phyloP scores from a whole-genome alignment of 2,329 filamentous ascomycete species.

The Cladosporium phlei region DNA sequence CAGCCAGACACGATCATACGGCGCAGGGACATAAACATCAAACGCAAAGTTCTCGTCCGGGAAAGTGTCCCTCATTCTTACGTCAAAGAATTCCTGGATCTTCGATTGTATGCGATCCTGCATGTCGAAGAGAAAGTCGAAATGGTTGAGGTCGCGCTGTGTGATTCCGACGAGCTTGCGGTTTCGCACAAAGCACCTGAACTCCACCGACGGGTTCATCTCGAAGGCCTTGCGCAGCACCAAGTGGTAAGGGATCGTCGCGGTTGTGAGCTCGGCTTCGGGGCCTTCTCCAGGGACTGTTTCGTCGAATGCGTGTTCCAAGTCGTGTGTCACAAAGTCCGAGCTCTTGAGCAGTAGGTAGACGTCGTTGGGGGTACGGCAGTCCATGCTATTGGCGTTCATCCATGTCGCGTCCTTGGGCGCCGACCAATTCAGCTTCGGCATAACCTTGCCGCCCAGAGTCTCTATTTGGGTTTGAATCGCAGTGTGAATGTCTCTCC shows the following conservation, averaged over 20 bases:
- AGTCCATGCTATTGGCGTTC: constrained; percentile 82
- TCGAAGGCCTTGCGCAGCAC: constrained; percentile 79
- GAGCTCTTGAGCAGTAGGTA: constrained; percentile 93
- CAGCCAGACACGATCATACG: constrained; percentile 72
- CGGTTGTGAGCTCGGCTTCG: constrained; percentile 17
- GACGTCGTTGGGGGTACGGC: constrained; percentile 80
- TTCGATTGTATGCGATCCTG: constrained; percentile 61
- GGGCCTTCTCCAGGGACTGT: constrained; percentile 14
- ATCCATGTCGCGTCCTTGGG: constrained; percentile 97
- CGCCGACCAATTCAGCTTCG: constrained; percentile 95
- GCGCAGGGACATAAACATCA: constrained; percentile 81
- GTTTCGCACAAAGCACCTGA: constrained; percentile 88
- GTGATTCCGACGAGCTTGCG: constrained; percentile 74
- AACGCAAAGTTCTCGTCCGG: constrained; percentile 81
- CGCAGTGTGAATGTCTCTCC: constrained; percentile 67
- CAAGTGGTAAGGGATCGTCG: constrained; percentile 66
- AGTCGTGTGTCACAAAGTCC: constrained; percentile 88
- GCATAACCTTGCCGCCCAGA: constrained; percentile 78
- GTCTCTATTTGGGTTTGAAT: constrained; percentile 75
- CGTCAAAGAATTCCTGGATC: constrained; percentile 72
- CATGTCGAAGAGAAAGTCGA: constrained; percentile 71
- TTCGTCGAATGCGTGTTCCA: constrained; percentile 88
- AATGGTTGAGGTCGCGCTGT: constrained; percentile 87
- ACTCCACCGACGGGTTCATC: constrained; percentile 86
- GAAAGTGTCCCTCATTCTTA: constrained; percentile 69